Evolutionary conservation across 1,139 yeast species (phyloP).

Genomic region (Taphrina betulina): DNA sequence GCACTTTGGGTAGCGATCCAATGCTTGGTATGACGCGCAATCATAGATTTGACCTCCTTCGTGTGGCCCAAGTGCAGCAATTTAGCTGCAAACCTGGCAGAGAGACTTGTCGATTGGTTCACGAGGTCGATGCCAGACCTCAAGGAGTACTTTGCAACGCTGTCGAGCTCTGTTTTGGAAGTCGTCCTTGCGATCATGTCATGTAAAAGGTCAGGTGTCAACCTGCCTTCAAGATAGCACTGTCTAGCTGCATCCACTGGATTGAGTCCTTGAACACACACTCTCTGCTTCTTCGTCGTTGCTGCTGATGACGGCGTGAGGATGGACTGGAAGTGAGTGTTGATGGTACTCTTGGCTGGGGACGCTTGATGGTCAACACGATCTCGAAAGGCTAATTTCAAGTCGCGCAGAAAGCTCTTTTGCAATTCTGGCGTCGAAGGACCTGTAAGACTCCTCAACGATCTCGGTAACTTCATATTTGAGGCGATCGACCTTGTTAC

Average conservation of each 20-base stretch:
- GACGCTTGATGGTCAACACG: constrained; percentile 23
- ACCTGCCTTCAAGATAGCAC: constrained; percentile 10
- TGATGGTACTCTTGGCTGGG: constrained; percentile 6
- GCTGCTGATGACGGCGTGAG: not conserved
- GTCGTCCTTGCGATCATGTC: constrained; percentile 5
- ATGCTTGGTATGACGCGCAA: constrained; percentile 7
- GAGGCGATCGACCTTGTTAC: no score
- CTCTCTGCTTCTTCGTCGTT: not conserved
- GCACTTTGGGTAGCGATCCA: constrained; percentile 11
- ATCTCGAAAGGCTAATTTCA: constrained; percentile 22
- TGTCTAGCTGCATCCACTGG: constrained; percentile 5
- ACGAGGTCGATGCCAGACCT: constrained; percentile 9
- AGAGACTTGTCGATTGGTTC: not conserved
- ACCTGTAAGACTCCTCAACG: constrained; percentile 18
- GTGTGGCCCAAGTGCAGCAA: constrained; percentile 7
- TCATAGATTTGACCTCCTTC: constrained; percentile 8
- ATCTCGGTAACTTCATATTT: constrained; percentile 8
- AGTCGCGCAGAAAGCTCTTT: constrained; percentile 18
- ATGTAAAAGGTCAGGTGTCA: not conserved
- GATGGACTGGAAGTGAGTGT: constrained; percentile 15
- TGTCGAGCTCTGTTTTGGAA: constrained; percentile 2
- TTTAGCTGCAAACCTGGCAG: constrained; percentile 19
- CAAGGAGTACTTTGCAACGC: constrained; percentile 2
- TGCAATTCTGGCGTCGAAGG: constrained; percentile 23
- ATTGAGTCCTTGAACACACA: no score